Evolutionary conservation across 2,329 filamentous ascomycete genomes (phyloP).

Genomic region (Exophiala sp.): DNA sequence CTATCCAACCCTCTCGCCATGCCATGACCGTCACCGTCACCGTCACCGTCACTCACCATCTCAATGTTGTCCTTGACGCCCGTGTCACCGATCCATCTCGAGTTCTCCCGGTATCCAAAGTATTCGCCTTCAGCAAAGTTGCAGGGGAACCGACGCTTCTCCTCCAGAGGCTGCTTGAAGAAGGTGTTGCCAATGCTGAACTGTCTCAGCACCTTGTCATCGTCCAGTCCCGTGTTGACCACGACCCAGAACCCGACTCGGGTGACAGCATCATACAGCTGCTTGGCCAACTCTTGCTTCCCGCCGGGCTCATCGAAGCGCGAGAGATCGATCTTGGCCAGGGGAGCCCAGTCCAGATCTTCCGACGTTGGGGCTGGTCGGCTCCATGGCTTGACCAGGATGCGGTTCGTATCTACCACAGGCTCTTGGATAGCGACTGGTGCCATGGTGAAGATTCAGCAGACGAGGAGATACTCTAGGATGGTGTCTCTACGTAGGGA

Average conservation of each 20-base stretch:
- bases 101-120: constrained; percentile 34
- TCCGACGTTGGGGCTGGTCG: constrained; percentile 29
- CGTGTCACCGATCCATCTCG: constrained; percentile 35
- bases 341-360: constrained; percentile 45
- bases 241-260: constrained; percentile 33
- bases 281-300: constrained; percentile 49
- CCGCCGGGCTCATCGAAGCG: constrained; percentile 50
- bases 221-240: constrained; percentile 23
- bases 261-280: constrained; percentile 50
- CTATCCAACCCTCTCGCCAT: too few species aligned
- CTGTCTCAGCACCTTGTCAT: constrained; percentile 30
- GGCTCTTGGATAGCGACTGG: constrained; percentile 2
- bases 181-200: constrained; percentile 31
- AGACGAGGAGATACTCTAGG: too few species aligned
- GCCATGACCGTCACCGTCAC: too few species aligned
- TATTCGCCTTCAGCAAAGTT: constrained; percentile 34
- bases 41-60: constrained; percentile 28
- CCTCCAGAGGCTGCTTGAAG: constrained; percentile 42
- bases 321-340: constrained; percentile 52
- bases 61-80: constrained; percentile 38
- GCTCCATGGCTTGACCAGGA: constrained; percentile 36
- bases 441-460: not conserved
- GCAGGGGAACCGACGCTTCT: constrained; percentile 48
- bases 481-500: too few species aligned
- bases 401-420: constrained; percentile 24